phyloP scores from a whole-genome alignment of 495 filamentous ascomycete species.

The Parathielavia hyrcaniae region DNA sequence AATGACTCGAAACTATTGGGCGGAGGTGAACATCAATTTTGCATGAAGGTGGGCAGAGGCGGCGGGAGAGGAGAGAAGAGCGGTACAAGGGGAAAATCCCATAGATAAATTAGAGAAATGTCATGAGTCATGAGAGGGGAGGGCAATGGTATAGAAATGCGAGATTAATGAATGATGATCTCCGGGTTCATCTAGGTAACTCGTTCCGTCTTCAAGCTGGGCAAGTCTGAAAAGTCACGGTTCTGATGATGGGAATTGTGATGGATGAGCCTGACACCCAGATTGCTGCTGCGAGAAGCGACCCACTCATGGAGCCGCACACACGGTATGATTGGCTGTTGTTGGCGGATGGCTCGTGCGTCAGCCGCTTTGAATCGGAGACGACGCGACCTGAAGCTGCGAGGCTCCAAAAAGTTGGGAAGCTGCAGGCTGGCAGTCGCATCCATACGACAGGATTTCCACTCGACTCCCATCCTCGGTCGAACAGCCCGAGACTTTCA shows the following conservation, averaged over 20 bases:
- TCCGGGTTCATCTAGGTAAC: too few species aligned
- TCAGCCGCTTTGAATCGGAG: not conserved
- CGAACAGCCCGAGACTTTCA: constrained; percentile 8
- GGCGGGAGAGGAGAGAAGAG: not conserved
- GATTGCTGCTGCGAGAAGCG: too few species aligned
- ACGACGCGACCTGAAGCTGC: constrained; percentile 3
- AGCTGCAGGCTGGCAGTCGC: constrained; percentile 5
- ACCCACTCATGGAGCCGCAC: not conserved
- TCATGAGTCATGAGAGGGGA: too few species aligned
- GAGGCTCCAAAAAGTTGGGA: constrained; percentile 26
- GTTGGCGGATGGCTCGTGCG: constrained; percentile 11
- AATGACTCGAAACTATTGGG: too few species aligned
- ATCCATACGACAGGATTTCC: not conserved
- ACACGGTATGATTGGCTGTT: not conserved
- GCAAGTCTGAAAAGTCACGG: too few species aligned
- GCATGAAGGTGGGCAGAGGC: too few species aligned
- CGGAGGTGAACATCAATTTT: too few species aligned
- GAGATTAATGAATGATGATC: too few species aligned
- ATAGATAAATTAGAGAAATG: not conserved
- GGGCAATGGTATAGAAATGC: too few species aligned
- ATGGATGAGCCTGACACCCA: too few species aligned
- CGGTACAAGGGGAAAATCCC: not conserved
- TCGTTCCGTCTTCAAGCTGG: too few species aligned
- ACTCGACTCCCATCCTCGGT: not conserved
- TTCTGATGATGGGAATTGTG: too few species aligned